A percentile compares a stretch with the other conserved stretches of the same genome.
Conservation (phyloP, 805 yeast genomes). For the Nakazawaea populi region DNA sequence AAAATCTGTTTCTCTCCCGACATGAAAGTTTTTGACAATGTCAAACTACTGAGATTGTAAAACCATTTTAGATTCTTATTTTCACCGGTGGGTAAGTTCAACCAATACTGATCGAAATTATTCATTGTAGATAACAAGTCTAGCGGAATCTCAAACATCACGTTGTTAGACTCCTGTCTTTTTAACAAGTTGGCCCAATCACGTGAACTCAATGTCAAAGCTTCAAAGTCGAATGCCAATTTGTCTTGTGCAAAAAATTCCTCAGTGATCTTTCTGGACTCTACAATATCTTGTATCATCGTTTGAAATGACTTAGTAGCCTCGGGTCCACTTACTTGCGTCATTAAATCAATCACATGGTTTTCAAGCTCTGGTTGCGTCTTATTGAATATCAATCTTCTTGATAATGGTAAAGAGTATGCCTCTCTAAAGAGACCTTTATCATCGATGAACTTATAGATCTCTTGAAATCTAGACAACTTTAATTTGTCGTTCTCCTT, state of each 20-base stretch:
- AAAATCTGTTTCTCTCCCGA: constrained; percentile 22
- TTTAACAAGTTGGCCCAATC: constrained; percentile 28
- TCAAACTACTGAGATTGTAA: constrained; percentile 30
- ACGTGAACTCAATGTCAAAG: constrained; percentile 21
- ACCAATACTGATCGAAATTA: constrained; percentile 19
- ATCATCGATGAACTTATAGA: constrained; percentile 29
- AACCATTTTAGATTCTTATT: constrained; percentile 22
- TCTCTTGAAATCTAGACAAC: constrained; percentile 6
- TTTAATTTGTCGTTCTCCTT: constrained; percentile 17
- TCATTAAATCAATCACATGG: constrained; percentile 21
- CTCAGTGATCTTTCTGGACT: background rate
- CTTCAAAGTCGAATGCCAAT: background rate
- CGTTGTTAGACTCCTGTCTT: constrained; percentile 4
- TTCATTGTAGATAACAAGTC: constrained; percentile 16
- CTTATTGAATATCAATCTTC: constrained; percentile 26
- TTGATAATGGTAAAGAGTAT: constrained; percentile 31
- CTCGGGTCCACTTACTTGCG: constrained; percentile 1
- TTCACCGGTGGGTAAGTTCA: background rate
- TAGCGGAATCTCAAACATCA: constrained; percentile 20
- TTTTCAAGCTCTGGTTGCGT: constrained; percentile 13
- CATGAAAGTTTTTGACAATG: constrained; percentile 22
- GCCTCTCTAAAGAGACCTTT: constrained; percentile 26
- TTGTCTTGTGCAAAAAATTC: background rate
- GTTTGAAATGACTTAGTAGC: background rate
- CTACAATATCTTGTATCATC: constrained; percentile 4